Evolutionary conservation across 2,329 filamentous ascomycete genomes (phyloP).

Genomic region (Didymella segeticola): DNA sequence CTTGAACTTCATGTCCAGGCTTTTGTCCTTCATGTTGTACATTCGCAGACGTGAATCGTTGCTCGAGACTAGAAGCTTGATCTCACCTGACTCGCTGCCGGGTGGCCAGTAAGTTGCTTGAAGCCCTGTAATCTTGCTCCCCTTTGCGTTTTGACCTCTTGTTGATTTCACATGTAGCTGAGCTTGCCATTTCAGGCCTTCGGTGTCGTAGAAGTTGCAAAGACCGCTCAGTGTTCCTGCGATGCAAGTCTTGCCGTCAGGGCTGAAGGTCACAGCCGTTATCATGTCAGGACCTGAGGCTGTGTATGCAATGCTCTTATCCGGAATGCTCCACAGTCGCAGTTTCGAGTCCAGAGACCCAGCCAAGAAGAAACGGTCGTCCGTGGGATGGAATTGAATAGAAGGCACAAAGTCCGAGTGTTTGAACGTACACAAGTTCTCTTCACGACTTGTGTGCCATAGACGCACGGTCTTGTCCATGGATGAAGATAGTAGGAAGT

Average conservation of each 20-base stretch:
- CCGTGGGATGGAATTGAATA: conserved; percentile 90
- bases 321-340: conserved; percentile 94
- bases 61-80: conserved; percentile 88
- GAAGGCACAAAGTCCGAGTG: conserved; percentile 96
- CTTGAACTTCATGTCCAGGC: conserved; percentile 85
- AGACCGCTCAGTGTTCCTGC: conserved; percentile 85
- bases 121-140: conserved; percentile 96
- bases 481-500: conserved; percentile 91
- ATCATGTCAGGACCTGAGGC: conserved; percentile 83
- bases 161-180: conserved; percentile 95
- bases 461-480: conserved; percentile 98
- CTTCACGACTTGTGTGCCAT: conserved; percentile 85
- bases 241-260: conserved; percentile 87
- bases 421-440: conserved; percentile 92
- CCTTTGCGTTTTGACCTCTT: conserved; percentile 90
- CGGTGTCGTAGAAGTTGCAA: conserved; percentile 91
- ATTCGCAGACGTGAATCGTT: conserved; percentile 93
- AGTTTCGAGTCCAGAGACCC: conserved; percentile 89
- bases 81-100: conserved; percentile 66
- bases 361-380: conserved; percentile 95
- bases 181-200: conserved; percentile 81
- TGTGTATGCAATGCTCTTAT: conserved; percentile 88
- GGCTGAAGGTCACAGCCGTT: conserved; percentile 91
- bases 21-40: conserved; percentile 86
- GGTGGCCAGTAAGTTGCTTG: conserved; percentile 71